Percentiles rank a stretch among this genome's conserved stretches.
phyloP scores from a whole-genome alignment of 176 grass and related monocot genomes.

The Lolium perenne region DNA sequence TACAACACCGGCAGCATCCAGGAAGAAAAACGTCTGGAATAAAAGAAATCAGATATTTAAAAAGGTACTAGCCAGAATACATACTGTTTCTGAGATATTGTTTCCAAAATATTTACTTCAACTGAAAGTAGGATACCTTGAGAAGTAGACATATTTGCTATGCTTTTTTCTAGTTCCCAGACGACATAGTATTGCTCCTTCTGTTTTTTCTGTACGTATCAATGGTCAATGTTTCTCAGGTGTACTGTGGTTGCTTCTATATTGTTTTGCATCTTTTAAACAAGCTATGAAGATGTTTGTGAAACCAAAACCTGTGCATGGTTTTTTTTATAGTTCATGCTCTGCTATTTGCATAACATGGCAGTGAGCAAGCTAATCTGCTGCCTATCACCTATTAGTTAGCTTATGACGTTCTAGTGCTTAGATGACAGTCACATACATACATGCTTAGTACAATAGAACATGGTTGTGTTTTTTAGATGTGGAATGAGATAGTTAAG shows the following conservation, averaged over 20 bases:
- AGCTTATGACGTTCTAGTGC: background rate
- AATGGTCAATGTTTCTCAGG: background rate
- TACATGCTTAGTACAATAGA: background rate
- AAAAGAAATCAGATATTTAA: background rate
- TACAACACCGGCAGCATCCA: background rate
- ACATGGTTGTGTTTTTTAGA: background rate
- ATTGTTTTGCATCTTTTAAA: background rate
- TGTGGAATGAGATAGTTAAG: background rate
- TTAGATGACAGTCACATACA: background rate
- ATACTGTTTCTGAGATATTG: no score
- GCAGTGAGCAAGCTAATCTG: background rate
- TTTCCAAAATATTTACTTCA: no score
- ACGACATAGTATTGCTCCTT: background rate
- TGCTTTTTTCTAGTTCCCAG: background rate
- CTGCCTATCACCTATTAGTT: background rate
- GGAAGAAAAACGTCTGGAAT: background rate
- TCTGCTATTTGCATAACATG: background rate
- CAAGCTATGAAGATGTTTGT: no score
- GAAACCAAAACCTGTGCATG: no score
- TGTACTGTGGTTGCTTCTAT: no score
- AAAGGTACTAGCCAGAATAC: no score
- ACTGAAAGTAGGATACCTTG: background rate
- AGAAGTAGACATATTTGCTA: background rate
- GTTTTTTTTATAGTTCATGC: background rate
- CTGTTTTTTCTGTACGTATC: background rate